Conservation (phyloP, 2,329 filamentous ascomycete genomes). For the Hawksworthiomyces lignivorus region DNA sequence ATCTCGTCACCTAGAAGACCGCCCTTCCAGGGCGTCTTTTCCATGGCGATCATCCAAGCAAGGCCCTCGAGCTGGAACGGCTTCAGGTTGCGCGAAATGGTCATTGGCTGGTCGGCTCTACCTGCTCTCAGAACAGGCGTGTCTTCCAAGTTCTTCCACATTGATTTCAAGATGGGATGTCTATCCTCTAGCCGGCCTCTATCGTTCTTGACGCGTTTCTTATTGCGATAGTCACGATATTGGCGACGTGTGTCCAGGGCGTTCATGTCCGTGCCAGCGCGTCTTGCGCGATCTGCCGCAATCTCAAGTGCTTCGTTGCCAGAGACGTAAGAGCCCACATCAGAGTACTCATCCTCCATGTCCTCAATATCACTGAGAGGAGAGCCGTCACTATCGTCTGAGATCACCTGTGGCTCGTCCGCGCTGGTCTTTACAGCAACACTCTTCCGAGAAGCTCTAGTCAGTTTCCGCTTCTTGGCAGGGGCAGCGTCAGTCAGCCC, state of each 20-base stretch:
- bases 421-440: too few species aligned
- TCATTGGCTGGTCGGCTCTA: slow-evolving; percentile 61
- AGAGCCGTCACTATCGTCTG: too few species aligned
- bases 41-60: slow-evolving; percentile 90
- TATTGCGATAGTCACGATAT: slow-evolving; percentile 20
- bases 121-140: slow-evolving; percentile 57
- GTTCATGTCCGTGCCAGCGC: neutral
- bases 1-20: slow-evolving; percentile 95
- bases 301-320: too few species aligned
- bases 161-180: slow-evolving; percentile 71
- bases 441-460: too few species aligned
- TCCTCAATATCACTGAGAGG: too few species aligned
- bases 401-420: too few species aligned
- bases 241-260: slow-evolving; percentile 24
- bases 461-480: too few species aligned
- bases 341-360: too few species aligned
- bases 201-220: slow-evolving; percentile 33
- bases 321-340: too few species aligned
- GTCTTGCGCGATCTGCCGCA: too few species aligned
- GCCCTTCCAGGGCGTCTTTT: slow-evolving; percentile 76
- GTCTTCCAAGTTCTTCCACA: slow-evolving; percentile 74
- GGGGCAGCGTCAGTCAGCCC: too few species aligned
- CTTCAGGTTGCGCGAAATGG: slow-evolving; percentile 78
- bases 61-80: slow-evolving; percentile 90
- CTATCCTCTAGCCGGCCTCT: slow-evolving; percentile 62